Conservation (phyloP, 1,139 yeast genomes). For the Candida tetrigidarum region DNA sequence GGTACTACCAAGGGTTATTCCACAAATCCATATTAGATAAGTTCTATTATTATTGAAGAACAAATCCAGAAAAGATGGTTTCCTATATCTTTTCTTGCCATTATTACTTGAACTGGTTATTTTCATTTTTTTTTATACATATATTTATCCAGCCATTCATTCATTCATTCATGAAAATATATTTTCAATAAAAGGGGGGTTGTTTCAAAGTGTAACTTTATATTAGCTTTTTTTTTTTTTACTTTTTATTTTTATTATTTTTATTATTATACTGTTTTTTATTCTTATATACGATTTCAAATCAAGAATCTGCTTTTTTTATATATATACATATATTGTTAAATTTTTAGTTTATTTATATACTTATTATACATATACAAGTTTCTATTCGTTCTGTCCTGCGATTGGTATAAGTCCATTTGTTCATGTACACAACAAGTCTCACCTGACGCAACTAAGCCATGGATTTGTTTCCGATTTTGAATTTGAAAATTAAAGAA, state of each 20-base stretch:
- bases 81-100: not conserved
- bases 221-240: slow-evolving; percentile 11
- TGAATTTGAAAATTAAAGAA: too few relatives aligned
- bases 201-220: slow-evolving; percentile 12
- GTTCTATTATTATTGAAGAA: too few relatives aligned
- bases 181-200: slow-evolving; percentile 8
- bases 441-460: too few relatives aligned
- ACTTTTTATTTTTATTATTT: slow-evolving; percentile 4
- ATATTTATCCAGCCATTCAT: slow-evolving; percentile 1
- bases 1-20: slow-evolving; percentile 59
- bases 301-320: not conserved
- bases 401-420: not conserved
- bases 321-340: not conserved
- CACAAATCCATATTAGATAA: slow-evolving; percentile 55
- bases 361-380: slow-evolving; percentile 8
- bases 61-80: too few relatives aligned
- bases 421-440: too few relatives aligned
- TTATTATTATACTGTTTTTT: slow-evolving; percentile 3
- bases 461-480: too few relatives aligned
- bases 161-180: slow-evolving; percentile 6
- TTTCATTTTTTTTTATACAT: slow-evolving; percentile 1
- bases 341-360: slow-evolving; percentile 6
- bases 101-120: not conserved
- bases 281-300: slow-evolving; percentile 7
- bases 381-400: slow-evolving; percentile 3